Evolutionary conservation across 2,329 filamentous ascomycete genomes (phyloP).

Genomic region (Epichloe festucae): DNA sequence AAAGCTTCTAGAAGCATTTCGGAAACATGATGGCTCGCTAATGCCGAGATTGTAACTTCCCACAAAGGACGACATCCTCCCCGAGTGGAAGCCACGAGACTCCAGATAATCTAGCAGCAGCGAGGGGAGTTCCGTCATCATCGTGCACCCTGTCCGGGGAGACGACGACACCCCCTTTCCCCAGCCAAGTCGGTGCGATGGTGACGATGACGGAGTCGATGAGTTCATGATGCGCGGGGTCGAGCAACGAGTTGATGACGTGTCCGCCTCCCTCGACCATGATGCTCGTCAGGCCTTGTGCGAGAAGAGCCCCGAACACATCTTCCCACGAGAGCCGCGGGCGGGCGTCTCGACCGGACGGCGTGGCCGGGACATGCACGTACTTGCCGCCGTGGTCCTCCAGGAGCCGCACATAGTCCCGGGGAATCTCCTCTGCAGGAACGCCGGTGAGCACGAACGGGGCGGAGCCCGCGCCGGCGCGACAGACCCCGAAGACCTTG

Average conservation of each 20-base stretch:
- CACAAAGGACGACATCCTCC: conserved; percentile 73
- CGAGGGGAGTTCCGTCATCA: conserved; percentile 35
- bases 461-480: conserved; percentile 52
- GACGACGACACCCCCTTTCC: conserved; percentile 67
- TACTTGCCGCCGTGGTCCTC: conserved; percentile 40
- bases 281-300: conserved; percentile 56
- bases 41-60: conserved; percentile 30
- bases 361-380: conserved; percentile 25
- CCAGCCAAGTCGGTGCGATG: conserved; percentile 83
- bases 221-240: conserved; percentile 43
- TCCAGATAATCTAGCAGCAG: conserved; percentile 51
- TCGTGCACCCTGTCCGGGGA: conserved; percentile 51
- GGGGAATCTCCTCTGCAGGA: conserved; percentile 26
- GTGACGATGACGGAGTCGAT: conserved; percentile 76
- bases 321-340: conserved; percentile 48
- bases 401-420: conserved; percentile 28
- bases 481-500: conserved; percentile 54
- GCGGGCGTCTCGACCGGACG: conserved; percentile 21
- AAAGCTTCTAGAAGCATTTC: too few species aligned
- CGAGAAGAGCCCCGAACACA: conserved; percentile 45
- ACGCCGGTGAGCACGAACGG: conserved; percentile 56
- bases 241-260: conserved; percentile 73
- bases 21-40: too few species aligned
- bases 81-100: conserved; percentile 68
- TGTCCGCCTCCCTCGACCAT: conserved; percentile 86